Base-by-base conservation (phyloP, 768 basidiomycete species). In the Piloderma croceum region DNA sequence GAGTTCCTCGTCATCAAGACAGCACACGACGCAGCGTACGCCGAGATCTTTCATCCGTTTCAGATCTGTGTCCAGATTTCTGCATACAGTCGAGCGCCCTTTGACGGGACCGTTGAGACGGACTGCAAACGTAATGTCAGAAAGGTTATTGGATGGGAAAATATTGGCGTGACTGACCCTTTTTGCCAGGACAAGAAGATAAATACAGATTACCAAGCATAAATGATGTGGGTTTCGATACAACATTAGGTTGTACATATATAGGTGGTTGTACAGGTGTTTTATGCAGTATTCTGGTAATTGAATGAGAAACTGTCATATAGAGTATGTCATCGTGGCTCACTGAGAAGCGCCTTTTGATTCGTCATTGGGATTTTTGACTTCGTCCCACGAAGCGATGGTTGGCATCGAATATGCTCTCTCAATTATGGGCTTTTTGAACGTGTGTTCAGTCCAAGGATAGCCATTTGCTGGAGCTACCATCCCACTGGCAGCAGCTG, bases 131-230 rank as follows among this genome's bases (percentile, higher is more conserved):
- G 11, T 40, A 36, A 32, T 36, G 23, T 6, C 9, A 22, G 27
- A 24, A 42, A 31, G 18, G 37, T 31, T 3, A 36, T 31, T 19
- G 18, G 31, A 25, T 13, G 33, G 48, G n/a, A 33, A 25, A 10
- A 33, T 29, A 34, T 24, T 19, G 17, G 33, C 15, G 39, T 27
- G 20, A 43, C 60, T 7, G 22, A 82, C 84, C 82, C 73, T 96
- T 91, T 63, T 98, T 98, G 4, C 93, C 93, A 3, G 93, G 93
- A 65, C 94, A 97, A 5, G 88, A 91, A 5, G 87, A 90, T 23
- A 97, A 61, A 37, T 83, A 73, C 17, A 98, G 64, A 59, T 98
- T 97, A n/a, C 93, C 93, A 7, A 94, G 62, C 10, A 53, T 53
- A 21, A 64, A 61, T 9, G 49, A 44, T 19, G 56, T 50, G 24